phyloP scores from a whole-genome alignment of 2,329 filamentous ascomycete genomes.

The Stemphylium vesicarium region DNA sequence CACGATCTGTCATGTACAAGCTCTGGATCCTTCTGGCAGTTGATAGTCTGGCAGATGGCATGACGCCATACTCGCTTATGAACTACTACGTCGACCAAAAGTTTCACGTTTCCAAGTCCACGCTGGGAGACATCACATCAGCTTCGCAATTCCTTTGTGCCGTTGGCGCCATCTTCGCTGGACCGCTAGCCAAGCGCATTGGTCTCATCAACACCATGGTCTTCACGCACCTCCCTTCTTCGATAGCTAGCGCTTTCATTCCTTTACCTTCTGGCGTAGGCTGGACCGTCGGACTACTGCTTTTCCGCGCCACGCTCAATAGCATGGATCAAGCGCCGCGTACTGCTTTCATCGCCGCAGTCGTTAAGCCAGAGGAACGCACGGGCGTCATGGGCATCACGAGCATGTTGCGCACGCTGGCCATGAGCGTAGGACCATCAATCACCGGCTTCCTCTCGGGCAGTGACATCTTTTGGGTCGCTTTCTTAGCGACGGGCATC shows the following conservation, averaged over 20 bases:
- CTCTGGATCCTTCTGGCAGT: constrained; percentile 70
- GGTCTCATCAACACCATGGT: constrained; percentile 66
- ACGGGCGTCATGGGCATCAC: constrained; percentile 76
- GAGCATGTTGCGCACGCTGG: constrained; percentile 64
- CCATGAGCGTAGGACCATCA: constrained; percentile 56
- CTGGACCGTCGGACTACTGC: constrained; percentile 62
- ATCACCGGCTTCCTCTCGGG: constrained; percentile 48
- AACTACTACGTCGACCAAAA: constrained; percentile 48
- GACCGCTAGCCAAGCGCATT: constrained; percentile 63
- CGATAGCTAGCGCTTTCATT: constrained; percentile 61
- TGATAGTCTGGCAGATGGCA: constrained; percentile 70
- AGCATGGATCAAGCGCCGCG: constrained; percentile 74
- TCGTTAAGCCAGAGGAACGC: constrained; percentile 68
- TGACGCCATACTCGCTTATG: constrained; percentile 51
- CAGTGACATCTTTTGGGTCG: constrained; percentile 45
- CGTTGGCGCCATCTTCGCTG: constrained; percentile 63
- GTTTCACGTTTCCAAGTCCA: constrained; percentile 54
- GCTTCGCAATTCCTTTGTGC: constrained; percentile 57
- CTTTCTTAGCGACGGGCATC: constrained; percentile 46
- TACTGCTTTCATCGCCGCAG: constrained; percentile 69
- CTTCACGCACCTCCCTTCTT: constrained; percentile 64
- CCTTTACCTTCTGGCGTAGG: constrained; percentile 60
- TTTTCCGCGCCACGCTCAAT: constrained; percentile 67
- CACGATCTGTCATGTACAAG: constrained; percentile 66
- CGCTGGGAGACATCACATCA: constrained; percentile 65